phyloP scores from a whole-genome alignment of 345 rosid species.

The Gossypium anomalum region DNA sequence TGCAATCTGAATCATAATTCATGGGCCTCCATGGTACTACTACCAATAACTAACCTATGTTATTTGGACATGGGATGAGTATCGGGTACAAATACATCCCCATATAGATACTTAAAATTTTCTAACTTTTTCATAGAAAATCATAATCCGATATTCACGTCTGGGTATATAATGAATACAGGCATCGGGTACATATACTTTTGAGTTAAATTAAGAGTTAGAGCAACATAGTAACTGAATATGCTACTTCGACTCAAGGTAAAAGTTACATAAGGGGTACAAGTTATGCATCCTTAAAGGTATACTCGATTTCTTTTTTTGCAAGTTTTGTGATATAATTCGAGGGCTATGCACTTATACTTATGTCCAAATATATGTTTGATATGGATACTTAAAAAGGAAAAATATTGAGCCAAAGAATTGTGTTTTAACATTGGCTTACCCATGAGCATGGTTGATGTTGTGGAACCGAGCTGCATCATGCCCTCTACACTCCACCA shows the following conservation, averaged over 20 bases:
- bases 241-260: background rate
- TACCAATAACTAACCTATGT: no score
- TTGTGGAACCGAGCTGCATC: constrained; percentile 82
- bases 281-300: background rate
- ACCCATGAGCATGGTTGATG: constrained; percentile 87
- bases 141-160: no score
- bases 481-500: constrained; percentile 93
- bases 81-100: no score
- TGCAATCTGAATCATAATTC: no score
- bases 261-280: background rate
- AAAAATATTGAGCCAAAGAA: background rate
- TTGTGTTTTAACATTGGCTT: constrained; percentile 12
- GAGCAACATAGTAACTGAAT: background rate
- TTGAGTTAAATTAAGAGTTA: background rate
- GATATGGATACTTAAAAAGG: background rate
- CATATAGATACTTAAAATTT: no score
- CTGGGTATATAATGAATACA: no score
- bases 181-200: no score
- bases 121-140: no score
- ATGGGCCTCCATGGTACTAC: no score
- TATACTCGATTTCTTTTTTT: background rate
- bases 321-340: no score
- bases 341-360: background rate
- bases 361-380: background rate
- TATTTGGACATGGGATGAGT: no score